These are phyloP conservation scores for Boletus smithii DNA, from an alignment of 1,284 basidiomycete species.

Conservation along the genomic window DNA sequence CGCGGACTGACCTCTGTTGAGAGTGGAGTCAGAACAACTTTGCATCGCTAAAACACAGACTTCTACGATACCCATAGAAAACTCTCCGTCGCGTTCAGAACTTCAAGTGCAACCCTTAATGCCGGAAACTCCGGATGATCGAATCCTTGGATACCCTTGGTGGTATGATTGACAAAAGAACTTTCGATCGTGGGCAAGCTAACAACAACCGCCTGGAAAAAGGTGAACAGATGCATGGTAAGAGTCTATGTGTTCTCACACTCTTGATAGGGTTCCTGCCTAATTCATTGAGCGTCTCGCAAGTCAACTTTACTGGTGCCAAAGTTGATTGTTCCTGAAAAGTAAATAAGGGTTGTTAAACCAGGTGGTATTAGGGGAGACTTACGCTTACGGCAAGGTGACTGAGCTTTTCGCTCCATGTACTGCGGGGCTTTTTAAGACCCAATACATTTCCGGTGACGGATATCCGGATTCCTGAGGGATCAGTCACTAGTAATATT, in stretches of 20 bases:
- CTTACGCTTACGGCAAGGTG: constrained; percentile 45
- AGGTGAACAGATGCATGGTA: constrained; percentile 3
- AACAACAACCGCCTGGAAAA: constrained; percentile 72
- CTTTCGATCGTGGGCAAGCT: constrained; percentile 94
- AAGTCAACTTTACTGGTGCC: constrained; percentile 65
- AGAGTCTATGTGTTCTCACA: constrained; percentile 38
- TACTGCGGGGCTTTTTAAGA: constrained; percentile 68
- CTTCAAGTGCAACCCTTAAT: constrained; percentile 79
- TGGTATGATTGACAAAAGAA: constrained; percentile 79
- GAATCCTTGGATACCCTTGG: constrained; percentile 79
- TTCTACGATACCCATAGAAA: constrained; percentile 78
- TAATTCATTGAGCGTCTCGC: constrained; percentile 70
- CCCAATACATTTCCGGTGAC: constrained; percentile 83
- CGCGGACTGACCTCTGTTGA: constrained; percentile 76
- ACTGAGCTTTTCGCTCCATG: constrained; percentile 71
- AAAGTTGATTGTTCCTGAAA: constrained; percentile 51
- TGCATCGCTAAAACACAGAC: neutral
- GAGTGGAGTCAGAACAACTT: constrained; percentile 14
- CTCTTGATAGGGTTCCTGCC: constrained; percentile 74
- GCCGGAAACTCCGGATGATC: constrained; percentile 84
- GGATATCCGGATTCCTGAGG: constrained; percentile 80
- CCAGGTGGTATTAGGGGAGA: neutral
- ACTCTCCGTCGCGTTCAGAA: constrained; percentile 92
- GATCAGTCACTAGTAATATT: constrained; percentile 62
- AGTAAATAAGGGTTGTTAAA: neutral